Percentiles rank a stretch among this genome's conserved stretches.
phyloP scores from a whole-genome alignment of 257 asterid genomes.

The Nicotiana tomentosiformis region DNA sequence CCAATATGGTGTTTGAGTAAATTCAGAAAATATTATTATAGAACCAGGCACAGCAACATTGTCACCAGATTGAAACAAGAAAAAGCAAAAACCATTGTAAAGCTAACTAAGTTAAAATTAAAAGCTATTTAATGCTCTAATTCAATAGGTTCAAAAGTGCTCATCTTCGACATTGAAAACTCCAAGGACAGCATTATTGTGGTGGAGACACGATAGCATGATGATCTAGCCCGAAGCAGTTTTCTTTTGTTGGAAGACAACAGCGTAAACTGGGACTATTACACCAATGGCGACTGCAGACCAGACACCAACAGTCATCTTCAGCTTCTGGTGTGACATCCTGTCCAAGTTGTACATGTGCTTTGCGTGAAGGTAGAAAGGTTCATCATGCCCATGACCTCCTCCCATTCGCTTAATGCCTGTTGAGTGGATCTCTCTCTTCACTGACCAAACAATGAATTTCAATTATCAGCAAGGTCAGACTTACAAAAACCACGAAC shows the following conservation, averaged over 20 bases:
- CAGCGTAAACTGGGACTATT: conserved; percentile 70
- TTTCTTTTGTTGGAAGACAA: conserved; percentile 79
- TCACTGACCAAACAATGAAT: conserved; percentile 27
- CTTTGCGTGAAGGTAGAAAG: conserved; percentile 78
- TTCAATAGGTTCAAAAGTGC: not conserved
- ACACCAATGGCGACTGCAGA: conserved; percentile 82
- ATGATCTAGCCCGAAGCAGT: conserved; percentile 52
- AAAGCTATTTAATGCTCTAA: not conserved
- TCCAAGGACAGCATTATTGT: not conserved
- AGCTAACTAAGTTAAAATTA: not conserved
- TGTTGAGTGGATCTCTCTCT: conserved; percentile 70
- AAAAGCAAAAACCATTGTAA: not conserved
- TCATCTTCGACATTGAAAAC: not conserved
- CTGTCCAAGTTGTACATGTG: conserved; percentile 95
- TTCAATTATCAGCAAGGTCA: not conserved
- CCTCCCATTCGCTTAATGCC: conserved; percentile 64
- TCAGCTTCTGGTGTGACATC: conserved; percentile 65
- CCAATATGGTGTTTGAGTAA: not conserved
- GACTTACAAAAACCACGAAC: not conserved
- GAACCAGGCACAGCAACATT: not conserved
- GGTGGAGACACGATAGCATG: not conserved
- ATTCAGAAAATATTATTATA: not conserved
- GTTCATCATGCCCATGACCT: conserved; percentile 87
- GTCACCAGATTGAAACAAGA: not conserved
- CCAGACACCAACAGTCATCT: conserved; percentile 49